These are phyloP conservation scores for Uronychia binucleata DNA, from an alignment of 73 alveolate species.

Conservation along the genomic window DNA sequence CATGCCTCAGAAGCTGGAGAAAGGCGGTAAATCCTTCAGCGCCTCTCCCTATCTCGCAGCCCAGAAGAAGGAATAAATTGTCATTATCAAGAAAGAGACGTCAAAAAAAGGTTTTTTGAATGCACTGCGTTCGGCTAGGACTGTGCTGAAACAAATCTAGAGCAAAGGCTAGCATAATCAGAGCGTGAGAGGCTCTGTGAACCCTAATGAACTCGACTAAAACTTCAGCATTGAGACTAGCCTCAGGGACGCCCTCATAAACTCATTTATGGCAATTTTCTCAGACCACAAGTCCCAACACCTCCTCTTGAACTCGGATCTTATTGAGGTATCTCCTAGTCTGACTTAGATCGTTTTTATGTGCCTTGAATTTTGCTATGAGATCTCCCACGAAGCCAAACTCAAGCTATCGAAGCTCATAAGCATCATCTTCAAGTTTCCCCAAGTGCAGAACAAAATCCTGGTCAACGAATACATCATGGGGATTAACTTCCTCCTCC, in stretches of 20 bases:
- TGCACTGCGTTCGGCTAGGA: too few species aligned
- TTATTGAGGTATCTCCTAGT: conserved; percentile 20
- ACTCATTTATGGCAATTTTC: conserved; percentile 52
- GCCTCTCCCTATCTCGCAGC: too few species aligned
- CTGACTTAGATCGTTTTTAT: conserved; percentile 32
- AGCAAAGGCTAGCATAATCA: too few species aligned
- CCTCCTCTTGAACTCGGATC: conserved; percentile 40
- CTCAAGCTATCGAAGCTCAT: conserved; percentile 27
- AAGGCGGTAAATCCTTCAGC: too few species aligned
- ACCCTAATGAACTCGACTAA: too few species aligned
- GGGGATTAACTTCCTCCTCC: conserved; percentile 29
- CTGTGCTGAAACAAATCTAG: too few species aligned
- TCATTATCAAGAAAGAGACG: too few species aligned
- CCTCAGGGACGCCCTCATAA: conserved; percentile 45
- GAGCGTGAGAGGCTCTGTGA: too few species aligned
- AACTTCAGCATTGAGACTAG: too few species aligned
- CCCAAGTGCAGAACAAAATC: conserved; percentile 39
- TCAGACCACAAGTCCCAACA: conserved; percentile 50
- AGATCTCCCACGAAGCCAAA: conserved; percentile 39
- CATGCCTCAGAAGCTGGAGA: too few species aligned
- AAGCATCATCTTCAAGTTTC: conserved; percentile 51
- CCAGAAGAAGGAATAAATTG: too few species aligned
- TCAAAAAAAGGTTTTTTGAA: too few species aligned
- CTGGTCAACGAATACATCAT: conserved; percentile 15
- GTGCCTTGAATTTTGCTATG: conserved; percentile 36